Conservation (phyloP, 352 stramenopile species). For the Plasmopara muralis region DNA sequence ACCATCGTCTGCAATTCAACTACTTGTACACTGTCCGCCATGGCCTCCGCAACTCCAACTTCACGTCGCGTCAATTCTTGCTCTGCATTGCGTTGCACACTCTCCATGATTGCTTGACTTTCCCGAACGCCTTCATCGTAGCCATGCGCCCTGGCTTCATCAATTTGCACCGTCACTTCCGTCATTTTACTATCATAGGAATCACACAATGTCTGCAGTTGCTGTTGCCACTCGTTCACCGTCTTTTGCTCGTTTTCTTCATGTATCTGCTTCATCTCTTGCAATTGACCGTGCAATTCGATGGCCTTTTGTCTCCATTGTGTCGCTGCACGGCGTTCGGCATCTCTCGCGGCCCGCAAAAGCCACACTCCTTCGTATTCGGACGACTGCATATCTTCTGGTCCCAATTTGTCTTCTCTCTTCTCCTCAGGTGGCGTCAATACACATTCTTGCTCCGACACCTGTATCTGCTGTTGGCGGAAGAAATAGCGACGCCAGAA, state of each 20-base stretch:
- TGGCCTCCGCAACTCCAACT: slow-evolving; percentile 16
- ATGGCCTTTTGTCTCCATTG: slow-evolving; percentile 71
- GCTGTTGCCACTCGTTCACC: slow-evolving; percentile 40
- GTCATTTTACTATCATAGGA: slow-evolving; percentile 69
- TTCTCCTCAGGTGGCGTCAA: slow-evolving; percentile 23
- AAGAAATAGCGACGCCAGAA: slow-evolving; percentile 85
- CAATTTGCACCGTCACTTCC: slow-evolving; percentile 65
- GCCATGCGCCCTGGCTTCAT: slow-evolving; percentile 52
- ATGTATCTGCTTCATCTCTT: slow-evolving; percentile 30
- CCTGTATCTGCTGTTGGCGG: slow-evolving; percentile 41
- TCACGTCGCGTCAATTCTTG: slow-evolving; percentile 29
- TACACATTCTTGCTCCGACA: slow-evolving; percentile 25
- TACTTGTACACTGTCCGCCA: slow-evolving; percentile 7
- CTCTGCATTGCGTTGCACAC: slow-evolving; percentile 44
- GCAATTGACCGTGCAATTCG: slow-evolving; percentile 54
- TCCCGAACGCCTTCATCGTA: slow-evolving; percentile 75
- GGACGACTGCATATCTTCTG: slow-evolving; percentile 8
- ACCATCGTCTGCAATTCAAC: slow-evolving; percentile 20
- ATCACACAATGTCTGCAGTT: slow-evolving; percentile 62
- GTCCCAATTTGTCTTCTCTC: slow-evolving; percentile 17
- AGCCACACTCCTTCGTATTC: slow-evolving; percentile 42
- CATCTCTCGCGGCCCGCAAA: slow-evolving; percentile 31
- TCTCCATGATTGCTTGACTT: slow-evolving; percentile 63
- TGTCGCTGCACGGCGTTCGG: slow-evolving; percentile 32
- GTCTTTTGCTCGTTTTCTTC: slow-evolving; percentile 43